Evolutionary conservation across 2,329 filamentous ascomycete genomes (phyloP).

Genomic region (Hymenoscyphus occultus): DNA sequence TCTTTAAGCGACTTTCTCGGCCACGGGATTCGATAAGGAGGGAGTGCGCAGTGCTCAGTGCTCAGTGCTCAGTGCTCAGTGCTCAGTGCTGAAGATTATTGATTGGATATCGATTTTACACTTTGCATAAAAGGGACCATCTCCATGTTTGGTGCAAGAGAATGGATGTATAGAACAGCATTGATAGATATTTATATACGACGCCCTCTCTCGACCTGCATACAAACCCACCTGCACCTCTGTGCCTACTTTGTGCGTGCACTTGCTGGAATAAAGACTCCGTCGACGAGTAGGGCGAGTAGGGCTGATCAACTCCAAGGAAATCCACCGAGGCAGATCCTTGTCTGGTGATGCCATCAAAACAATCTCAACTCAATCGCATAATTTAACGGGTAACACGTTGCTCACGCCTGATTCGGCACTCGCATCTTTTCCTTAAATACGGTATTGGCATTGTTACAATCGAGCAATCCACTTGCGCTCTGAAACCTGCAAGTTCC

Average conservation of each 20-base stretch:
- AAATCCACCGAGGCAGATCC: not conserved
- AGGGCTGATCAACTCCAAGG: not conserved
- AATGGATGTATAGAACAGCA: not conserved
- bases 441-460: not conserved
- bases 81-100: not conserved
- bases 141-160: not conserved
- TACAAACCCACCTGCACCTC: too few relatives aligned
- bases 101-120: not conserved
- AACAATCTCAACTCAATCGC: not conserved
- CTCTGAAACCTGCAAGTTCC: not conserved
- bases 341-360: slow-evolving; percentile 1
- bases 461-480: not conserved
- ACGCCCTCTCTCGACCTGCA: not conserved
- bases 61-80: too few relatives aligned
- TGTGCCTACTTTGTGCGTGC: too few relatives aligned
- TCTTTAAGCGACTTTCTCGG: not conserved
- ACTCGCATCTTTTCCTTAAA: too few relatives aligned
- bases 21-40: not conserved
- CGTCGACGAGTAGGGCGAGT: not conserved
- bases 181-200: not conserved
- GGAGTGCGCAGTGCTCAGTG: not conserved
- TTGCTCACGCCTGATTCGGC: not conserved
- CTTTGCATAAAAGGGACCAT: not conserved
- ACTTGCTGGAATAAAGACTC: too few relatives aligned
- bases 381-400: not conserved